Conservation (phyloP, 176 grass and related monocot species). For the Phyllostachys edulis region DNA sequence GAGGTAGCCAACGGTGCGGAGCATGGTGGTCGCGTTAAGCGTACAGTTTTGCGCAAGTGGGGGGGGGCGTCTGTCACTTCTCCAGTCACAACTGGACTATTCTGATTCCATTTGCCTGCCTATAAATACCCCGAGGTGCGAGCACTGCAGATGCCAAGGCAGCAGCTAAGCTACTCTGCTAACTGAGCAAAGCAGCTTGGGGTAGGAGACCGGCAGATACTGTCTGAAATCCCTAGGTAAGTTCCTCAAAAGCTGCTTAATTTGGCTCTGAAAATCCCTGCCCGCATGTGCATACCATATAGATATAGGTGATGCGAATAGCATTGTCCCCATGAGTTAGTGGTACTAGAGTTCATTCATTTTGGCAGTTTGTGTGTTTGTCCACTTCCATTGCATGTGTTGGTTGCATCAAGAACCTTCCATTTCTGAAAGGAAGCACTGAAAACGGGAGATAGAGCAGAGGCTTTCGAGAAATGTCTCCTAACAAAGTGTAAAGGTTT, state of each 20-base stretch:
- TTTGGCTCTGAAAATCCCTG: slow-evolving; percentile 9
- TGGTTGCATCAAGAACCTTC: slow-evolving; percentile 22
- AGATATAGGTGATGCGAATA: neutral
- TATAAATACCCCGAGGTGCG: slow-evolving; percentile 39
- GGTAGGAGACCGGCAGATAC: neutral
- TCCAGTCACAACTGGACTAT: neutral
- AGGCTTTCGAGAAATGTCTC: neutral
- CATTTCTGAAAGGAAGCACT: neutral
- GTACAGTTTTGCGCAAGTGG: slow-evolving; percentile 35
- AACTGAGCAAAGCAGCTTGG: neutral
- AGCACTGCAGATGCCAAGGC: slow-evolving; percentile 40
- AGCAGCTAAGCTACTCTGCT: neutral
- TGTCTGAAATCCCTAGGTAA: slow-evolving; percentile 27
- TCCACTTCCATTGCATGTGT: neutral
- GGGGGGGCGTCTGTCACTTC: neutral
- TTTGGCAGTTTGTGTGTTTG: neutral
- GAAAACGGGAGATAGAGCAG: neutral
- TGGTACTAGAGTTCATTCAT: neutral
- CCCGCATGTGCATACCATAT: neutral
- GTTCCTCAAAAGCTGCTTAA: slow-evolving; percentile 17
- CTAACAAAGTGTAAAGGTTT: neutral
- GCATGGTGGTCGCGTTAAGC: slow-evolving; percentile 6
- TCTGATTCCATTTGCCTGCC: slow-evolving; percentile 47
- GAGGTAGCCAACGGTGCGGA: neutral
- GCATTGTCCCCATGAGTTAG: neutral